Evolutionary conservation across 495 filamentous ascomycete species (phyloP), one percentile per base, ranked within the genome.

Genomic region (Amphirosellinia nigrospora): DNA sequence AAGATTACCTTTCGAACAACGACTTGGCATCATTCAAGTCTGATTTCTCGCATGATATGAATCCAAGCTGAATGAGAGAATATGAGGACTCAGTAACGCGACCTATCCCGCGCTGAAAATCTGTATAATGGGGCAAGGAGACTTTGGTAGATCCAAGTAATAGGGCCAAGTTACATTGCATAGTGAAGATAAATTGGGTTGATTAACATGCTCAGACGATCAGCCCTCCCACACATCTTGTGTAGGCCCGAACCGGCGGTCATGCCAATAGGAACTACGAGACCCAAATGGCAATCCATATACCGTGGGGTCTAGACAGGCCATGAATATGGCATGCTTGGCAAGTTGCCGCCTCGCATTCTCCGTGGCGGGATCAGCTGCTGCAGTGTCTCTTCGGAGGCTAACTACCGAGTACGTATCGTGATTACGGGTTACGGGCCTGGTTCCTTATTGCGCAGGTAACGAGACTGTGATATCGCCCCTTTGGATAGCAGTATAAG

Each of bases 371-470:
- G 71, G 68, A 71, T 72, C 63, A 70, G 72, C 75, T 78, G 72
- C 74, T 76, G 68, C 77, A 77, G 73, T 63, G 72, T 56, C 65
- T 71, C 50, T 76, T 80, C 83, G 83, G 82, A 85, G 75, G 70
- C 72, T 78, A 72, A 71, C 73, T 80, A 77, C 82, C 83, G 83
- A 83, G 78, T 56, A 50, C 64, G 72, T 64, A 55, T 70, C 59
- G 38, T 58, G 45, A 77, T 72, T 73, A 80, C 75, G 72, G 71
- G 69, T 72, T 60, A 73, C 81, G 83, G 82, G 75, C 83, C 83
- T 84, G 73, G 71, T 84, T 84, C 82, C 82, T 81, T 79, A 84
- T 84, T 83, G 77, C 81, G 43, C 66, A 16, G 10, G 41, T 26
- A 11, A 15, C 36, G n/a, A 23, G 28, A 19, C 8, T 32, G 1